These are phyloP conservation scores for Colletotrichum cereale DNA, from an alignment of 2,329 filamentous ascomycete genomes.

Conservation along the genomic window DNA sequence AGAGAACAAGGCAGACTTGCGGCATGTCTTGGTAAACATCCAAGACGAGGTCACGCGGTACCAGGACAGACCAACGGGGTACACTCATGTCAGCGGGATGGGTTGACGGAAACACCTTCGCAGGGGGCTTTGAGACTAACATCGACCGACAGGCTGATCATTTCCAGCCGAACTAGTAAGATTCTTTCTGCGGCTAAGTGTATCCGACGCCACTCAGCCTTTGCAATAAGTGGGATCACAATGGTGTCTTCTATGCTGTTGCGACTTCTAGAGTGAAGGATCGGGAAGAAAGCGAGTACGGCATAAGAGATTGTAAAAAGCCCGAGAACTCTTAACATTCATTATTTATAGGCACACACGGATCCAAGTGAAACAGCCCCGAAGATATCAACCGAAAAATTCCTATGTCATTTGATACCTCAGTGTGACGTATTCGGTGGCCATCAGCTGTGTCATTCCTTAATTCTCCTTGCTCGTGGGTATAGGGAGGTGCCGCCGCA, in stretches of 20 bases:
- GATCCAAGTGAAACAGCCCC: accelerated
- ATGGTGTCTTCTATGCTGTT: constrained; percentile 57
- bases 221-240: constrained; percentile 59
- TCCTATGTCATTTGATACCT: neutral
- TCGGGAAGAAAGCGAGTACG: constrained; percentile 56
- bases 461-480: constrained; percentile 42
- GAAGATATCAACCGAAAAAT: neutral
- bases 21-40: constrained; percentile 54
- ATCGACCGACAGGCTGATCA: constrained; percentile 47
- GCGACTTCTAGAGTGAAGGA: constrained; percentile 59
- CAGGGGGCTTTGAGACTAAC: accelerated
- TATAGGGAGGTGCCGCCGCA: constrained; percentile 60
- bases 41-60: constrained; percentile 52
- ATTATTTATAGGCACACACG: no score
- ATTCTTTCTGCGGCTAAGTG: constrained; percentile 55
- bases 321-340: neutral
- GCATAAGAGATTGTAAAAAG: constrained; percentile 55
- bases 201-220: constrained; percentile 52
- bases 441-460: neutral
- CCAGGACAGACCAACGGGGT: constrained; percentile 53
- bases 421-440: neutral
- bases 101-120: neutral
- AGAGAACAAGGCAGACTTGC: constrained; percentile 56
- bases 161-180: constrained; percentile 52
- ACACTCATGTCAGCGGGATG: constrained; percentile 61